Base-by-base conservation (phyloP, 305 asterid species). In the Andrographis paniculata region DNA sequence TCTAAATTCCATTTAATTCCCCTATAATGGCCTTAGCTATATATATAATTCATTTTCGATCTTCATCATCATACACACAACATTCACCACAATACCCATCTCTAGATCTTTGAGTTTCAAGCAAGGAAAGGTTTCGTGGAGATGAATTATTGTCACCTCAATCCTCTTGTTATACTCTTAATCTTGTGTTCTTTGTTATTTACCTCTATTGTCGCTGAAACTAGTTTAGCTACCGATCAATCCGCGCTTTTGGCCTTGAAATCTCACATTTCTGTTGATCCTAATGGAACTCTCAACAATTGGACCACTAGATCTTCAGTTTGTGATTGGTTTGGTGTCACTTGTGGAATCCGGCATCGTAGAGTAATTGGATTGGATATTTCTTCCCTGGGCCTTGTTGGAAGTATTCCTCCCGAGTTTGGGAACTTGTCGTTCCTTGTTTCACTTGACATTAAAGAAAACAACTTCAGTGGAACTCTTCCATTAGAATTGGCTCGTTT, bases 351-450 rank as follows among this genome's bases (percentile, higher is more conserved):
- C 9, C 62, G 55, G 19, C 71, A 65, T 30, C 46, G 2, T 12
- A 50, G 66, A 20, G 62, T 65, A 2, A 20, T 27, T 1, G 50
- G 31, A 0, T 13, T 65, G 9, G 22, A 59, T 28, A 19, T 65
- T 27, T 37, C 62, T 21, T 1, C 15, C 35, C 54, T 65, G 71
- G 47, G 22, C 6, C 66, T 65, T 11, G 42, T 58, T 0, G 71
- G 66, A 15, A 33, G 31, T 10, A 53, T 65, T 13, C 56, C 66
- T 11, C 56, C 55, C 0, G 55, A 65, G 9, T 24, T 65, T 1
- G 71, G 71, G 14, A 54, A 55, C 28, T 66, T 65, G 28, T 57
- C 70, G 0, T 64, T 58, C 14, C 71, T 65, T 0, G 59, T 59
- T 22, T 48, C 55, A 0, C 61, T 75, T 9, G 21, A 50, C 43